A percentile compares a stretch with the other conserved stretches of the same genome.
Conservation (phyloP, 1,284 basidiomycete genomes). For the Trametes hirsuta region DNA sequence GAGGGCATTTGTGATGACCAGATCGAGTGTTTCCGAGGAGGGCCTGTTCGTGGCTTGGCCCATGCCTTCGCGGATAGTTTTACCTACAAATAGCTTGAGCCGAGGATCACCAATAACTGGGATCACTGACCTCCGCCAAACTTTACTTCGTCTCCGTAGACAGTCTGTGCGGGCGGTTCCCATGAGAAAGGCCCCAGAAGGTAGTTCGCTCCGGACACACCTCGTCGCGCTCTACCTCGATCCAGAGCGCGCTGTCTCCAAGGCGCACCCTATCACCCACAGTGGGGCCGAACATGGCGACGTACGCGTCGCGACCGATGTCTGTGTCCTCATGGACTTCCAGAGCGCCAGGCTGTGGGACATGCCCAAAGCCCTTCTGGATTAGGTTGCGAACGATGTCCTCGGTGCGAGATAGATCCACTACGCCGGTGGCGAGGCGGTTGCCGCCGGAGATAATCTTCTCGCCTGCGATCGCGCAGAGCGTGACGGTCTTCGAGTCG, state of each 20-base stretch:
- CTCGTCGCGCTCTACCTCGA: slow-evolving; percentile 90
- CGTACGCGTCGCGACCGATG: slow-evolving; percentile 72
- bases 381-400: slow-evolving; percentile 48
- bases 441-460: slow-evolving; percentile 85
- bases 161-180: slow-evolving; percentile 48
- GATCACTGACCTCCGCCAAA: slow-evolving; percentile 84
- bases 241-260: slow-evolving; percentile 91
- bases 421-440: slow-evolving; percentile 63
- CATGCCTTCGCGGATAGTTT: slow-evolving; percentile 95
- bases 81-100: slow-evolving; percentile 53
- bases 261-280: slow-evolving; percentile 88
- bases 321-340: slow-evolving; percentile 52
- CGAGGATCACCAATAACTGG: background rate
- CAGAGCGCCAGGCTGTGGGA: slow-evolving; percentile 59
- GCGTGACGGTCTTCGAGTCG: slow-evolving; percentile 81
- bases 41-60: slow-evolving; percentile 85
- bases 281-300: slow-evolving; percentile 95
- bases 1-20: slow-evolving; percentile 94
- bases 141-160: slow-evolving; percentile 95
- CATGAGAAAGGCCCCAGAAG: background rate
- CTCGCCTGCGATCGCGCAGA: slow-evolving; percentile 81
- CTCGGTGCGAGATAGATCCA: slow-evolving; percentile 48
- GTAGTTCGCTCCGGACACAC: slow-evolving; percentile 41
- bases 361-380: slow-evolving; percentile 64
- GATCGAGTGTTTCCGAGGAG: slow-evolving; percentile 77